These are phyloP conservation scores for Stipa capillata DNA, from an alignment of 176 grass and related monocot genomes.

Conservation along the genomic window DNA sequence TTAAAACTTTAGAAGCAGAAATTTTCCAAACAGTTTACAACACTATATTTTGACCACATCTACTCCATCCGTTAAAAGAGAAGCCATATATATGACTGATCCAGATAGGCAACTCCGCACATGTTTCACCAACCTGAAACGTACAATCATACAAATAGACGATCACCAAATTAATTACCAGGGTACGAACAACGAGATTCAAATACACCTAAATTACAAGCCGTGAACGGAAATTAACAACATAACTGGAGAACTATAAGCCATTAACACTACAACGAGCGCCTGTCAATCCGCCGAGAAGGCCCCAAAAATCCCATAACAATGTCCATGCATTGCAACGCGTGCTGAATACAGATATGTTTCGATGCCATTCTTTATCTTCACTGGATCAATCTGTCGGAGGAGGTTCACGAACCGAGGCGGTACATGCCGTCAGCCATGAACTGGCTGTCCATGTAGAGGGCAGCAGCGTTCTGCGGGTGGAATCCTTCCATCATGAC, in stretches of 20 bases:
- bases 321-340: slow-evolving; percentile 34
- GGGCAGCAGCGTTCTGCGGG: slow-evolving; percentile 32
- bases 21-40: not conserved
- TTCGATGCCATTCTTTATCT: not conserved
- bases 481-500: slow-evolving; percentile 73
- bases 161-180: slow-evolving; percentile 13
- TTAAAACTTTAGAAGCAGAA: not conserved
- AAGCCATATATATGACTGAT: not conserved
- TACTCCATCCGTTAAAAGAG: not conserved
- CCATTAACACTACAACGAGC: slow-evolving; percentile 19
- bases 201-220: slow-evolving; percentile 32
- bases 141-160: slow-evolving; percentile 22
- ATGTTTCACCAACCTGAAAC: slow-evolving; percentile 13
- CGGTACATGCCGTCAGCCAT: slow-evolving; percentile 57
- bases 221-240: slow-evolving; percentile 20
- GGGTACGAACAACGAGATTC: not conserved
- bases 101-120: slow-evolving; percentile 9
- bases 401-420: slow-evolving; percentile 33
- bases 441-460: slow-evolving; percentile 53
- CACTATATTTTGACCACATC: not conserved
- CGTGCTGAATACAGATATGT: slow-evolving; percentile 7
- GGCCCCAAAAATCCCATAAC: slow-evolving; percentile 31
- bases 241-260: slow-evolving; percentile 45
- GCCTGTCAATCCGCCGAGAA: slow-evolving; percentile 12
- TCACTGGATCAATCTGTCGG: not conserved